Conservation (phyloP, 106 monocot genomes). For the Vanilla planifolia region DNA sequence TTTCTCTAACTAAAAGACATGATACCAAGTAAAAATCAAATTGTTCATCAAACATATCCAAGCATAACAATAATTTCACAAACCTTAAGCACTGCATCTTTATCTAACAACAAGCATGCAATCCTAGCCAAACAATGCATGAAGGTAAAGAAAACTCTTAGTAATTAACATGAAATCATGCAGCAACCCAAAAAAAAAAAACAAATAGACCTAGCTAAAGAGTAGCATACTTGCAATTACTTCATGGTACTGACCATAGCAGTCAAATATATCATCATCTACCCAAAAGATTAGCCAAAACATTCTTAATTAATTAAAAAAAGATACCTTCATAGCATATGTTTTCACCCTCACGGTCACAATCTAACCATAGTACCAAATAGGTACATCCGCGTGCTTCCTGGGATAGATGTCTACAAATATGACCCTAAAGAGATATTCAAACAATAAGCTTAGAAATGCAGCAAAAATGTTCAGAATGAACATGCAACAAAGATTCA, state of each 20-base stretch:
- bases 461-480: too few species aligned
- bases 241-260: not conserved
- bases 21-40: too few species aligned
- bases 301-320: not conserved
- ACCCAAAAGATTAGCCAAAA: not conserved
- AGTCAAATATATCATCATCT: not conserved
- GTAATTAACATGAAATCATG: not conserved
- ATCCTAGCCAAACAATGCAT: not conserved
- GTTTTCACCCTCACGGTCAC: constrained; percentile 98
- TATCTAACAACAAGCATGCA: too few species aligned
- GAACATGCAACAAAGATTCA: too few species aligned
- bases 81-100: too few species aligned
- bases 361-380: constrained; percentile 91
- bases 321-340: constrained; percentile 86
- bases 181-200: not conserved
- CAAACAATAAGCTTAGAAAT: not conserved
- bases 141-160: not conserved
- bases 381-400: constrained; percentile 76
- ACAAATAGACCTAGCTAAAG: not conserved
- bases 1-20: too few species aligned
- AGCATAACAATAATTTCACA: too few species aligned
- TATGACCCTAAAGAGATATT: constrained; percentile 57
- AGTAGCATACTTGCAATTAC: too few species aligned
- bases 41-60: too few species aligned
- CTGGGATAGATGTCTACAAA: constrained; percentile 71